A percentile compares a stretch with the other conserved stretches of the same genome.
Evolutionary conservation across 2,329 filamentous ascomycete species (phyloP).

Genomic region (Zasmidium citrigriseum): DNA sequence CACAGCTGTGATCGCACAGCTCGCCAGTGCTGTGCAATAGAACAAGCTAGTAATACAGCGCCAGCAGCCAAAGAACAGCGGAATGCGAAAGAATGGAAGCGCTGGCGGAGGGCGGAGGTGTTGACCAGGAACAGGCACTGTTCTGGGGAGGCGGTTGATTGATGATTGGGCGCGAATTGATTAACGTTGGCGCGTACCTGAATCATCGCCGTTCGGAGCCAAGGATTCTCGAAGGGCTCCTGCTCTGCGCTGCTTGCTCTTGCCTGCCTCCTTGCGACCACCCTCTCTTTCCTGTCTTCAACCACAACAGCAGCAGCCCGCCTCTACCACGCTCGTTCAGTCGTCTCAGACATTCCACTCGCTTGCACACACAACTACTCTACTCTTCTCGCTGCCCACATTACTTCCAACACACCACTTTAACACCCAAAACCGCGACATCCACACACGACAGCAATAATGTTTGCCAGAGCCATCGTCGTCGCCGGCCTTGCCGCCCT

Average conservation of each 20-base stretch:
- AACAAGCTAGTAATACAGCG: no score
- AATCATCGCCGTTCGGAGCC: no score
- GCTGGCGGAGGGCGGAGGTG: background rate
- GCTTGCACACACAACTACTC: background rate
- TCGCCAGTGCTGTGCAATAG: no score
- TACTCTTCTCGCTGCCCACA: background rate
- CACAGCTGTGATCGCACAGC: no score
- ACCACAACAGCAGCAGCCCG: no score
- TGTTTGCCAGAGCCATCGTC: slow-evolving; percentile 55
- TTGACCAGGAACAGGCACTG: background rate
- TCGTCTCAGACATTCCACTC: background rate
- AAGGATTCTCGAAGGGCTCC: no score
- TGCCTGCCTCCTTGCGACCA: background rate
- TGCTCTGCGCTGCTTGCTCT: background rate
- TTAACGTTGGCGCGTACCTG: no score
- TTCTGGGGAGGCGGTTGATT: background rate
- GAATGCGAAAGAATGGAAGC: background rate
- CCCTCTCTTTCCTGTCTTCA: background rate
- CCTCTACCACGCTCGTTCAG: background rate
- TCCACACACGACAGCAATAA: slow-evolving; percentile 33
- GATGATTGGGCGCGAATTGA: no score
- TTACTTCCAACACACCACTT: background rate
- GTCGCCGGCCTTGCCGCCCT: slow-evolving; percentile 47
- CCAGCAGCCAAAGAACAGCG: no score
- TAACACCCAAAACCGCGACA: background rate